Conservation (phyloP, 306 rosid species). For the Cajanus cajan region DNA sequence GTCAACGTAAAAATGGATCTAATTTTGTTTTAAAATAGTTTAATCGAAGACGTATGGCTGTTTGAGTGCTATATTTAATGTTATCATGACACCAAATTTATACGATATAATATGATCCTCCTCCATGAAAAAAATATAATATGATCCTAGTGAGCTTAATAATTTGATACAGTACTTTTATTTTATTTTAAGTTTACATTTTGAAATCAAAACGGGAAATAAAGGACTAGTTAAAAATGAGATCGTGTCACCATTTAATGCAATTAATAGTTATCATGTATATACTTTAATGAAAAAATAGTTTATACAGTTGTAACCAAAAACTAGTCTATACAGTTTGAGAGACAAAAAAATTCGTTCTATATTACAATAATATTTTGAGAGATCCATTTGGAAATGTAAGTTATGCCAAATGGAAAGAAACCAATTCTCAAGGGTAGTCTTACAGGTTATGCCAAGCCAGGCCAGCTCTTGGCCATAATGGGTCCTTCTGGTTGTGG, state of each 20-base stretch:
- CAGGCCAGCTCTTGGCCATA: constrained; percentile 58
- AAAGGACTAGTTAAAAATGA: background rate
- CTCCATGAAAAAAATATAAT: background rate
- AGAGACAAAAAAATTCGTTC: too few species aligned
- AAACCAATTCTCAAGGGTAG: constrained; percentile 51
- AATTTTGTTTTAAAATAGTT: too few species aligned
- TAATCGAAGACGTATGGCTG: too few species aligned
- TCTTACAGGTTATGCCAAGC: constrained; percentile 53
- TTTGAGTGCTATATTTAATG: background rate
- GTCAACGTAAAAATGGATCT: too few species aligned
- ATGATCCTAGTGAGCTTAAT: background rate
- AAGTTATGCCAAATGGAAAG: constrained; percentile 33
- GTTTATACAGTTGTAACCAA: too few species aligned
- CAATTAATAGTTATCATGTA: too few species aligned
- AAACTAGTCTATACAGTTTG: too few species aligned
- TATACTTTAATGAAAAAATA: too few species aligned
- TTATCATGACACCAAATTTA: background rate
- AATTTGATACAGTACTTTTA: background rate
- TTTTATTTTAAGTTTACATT: background rate
- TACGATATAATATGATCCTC: background rate
- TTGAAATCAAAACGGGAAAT: background rate
- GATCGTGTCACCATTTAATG: background rate
- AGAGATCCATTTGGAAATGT: too few species aligned
- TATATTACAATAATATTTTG: too few species aligned
- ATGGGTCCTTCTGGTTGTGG: constrained; percentile 83